Evolutionary conservation across 176 grass and related monocot species (phyloP).

Genomic region (Musa schizocarpa): DNA sequence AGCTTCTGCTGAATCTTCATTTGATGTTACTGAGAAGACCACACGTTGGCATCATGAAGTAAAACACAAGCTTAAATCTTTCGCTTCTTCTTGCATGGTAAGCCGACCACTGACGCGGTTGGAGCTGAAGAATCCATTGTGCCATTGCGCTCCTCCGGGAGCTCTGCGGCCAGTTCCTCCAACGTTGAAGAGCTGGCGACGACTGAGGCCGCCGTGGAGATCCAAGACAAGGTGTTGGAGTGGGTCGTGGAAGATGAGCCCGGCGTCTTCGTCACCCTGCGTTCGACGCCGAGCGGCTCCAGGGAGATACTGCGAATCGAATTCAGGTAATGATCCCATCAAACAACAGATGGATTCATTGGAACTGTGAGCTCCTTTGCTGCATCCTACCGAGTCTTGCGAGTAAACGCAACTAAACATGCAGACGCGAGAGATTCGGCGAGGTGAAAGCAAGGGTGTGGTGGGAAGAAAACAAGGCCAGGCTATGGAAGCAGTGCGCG

Average conservation of each 20-base stretch:
- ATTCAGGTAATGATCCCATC: conserved; percentile 20
- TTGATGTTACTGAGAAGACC: background rate
- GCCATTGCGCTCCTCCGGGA: background rate
- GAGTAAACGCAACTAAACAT: background rate
- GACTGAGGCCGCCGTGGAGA: background rate
- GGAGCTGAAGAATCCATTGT: background rate
- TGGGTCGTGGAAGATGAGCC: conserved; percentile 36
- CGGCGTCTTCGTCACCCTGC: conserved; percentile 21
- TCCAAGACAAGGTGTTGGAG: conserved; percentile 14
- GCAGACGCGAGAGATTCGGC: conserved; percentile 30
- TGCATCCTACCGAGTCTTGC: background rate
- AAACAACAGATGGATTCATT: background rate
- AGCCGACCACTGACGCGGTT: background rate
- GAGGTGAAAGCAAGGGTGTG: conserved; percentile 38
- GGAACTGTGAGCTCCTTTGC: background rate
- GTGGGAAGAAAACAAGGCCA: conserved; percentile 37
- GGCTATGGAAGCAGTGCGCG: conserved; percentile 20
- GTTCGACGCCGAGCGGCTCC: conserved; percentile 18
- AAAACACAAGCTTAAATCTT: no score
- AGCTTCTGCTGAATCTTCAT: background rate
- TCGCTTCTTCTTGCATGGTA: background rate
- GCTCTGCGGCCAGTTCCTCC: background rate
- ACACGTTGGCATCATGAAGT: no score
- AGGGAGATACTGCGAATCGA: conserved; percentile 21
- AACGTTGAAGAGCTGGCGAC: background rate